Base-by-base conservation (phyloP, 2,329 filamentous ascomycete species). In the Macrophomina pseudophaseolina region DNA sequence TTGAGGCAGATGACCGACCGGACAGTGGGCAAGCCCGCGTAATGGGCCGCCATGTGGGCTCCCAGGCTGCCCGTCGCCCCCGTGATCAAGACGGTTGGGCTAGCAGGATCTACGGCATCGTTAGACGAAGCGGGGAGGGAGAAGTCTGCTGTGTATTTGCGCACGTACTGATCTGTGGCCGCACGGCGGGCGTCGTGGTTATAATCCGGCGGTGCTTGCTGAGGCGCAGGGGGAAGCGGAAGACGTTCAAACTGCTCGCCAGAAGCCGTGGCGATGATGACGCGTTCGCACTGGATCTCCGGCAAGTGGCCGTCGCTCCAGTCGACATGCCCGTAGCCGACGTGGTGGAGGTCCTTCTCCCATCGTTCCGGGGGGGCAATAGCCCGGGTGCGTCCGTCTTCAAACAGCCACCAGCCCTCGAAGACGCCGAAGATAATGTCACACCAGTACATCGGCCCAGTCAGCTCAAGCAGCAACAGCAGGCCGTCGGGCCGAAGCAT, bases 1-100 rank as follows among this genome's bases (percentile, higher is more conserved):
- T 86, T 87, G 12, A 87, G 69, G 66, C 84, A 86, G 5, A 84
- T 68, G 0, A 83, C 74, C 0, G 40, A 71, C 23, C 73, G 69
- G 4, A 82, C 76, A 12, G 72, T 68, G 0, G 74, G 49, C 0
- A 68, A 70, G 0, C 67, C 23, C 9, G 79, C 75, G 2, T 78
- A 64, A 5, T 74, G 49, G 1, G 67, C 63, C 2, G 78, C 77
- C 1, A 82, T 64, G 66, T 83, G 78, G 0, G 71, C 52, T 1
- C 81, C 81, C 0, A 82, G 71, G 58, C 78, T 78, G 2, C 81
- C 81, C 0, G 79, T 74, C 0, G 75, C 76, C 5, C 80, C 80
- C 1, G 80, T 82, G 4, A 83, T 71, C 1, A 81, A 67, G 1
- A 82, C 74, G n/a, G 68, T 53, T 46, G 8, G 9, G 7, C 14